Conservation (phyloP, 495 filamentous ascomycete genomes). For the Glarea lozoyensis region DNA sequence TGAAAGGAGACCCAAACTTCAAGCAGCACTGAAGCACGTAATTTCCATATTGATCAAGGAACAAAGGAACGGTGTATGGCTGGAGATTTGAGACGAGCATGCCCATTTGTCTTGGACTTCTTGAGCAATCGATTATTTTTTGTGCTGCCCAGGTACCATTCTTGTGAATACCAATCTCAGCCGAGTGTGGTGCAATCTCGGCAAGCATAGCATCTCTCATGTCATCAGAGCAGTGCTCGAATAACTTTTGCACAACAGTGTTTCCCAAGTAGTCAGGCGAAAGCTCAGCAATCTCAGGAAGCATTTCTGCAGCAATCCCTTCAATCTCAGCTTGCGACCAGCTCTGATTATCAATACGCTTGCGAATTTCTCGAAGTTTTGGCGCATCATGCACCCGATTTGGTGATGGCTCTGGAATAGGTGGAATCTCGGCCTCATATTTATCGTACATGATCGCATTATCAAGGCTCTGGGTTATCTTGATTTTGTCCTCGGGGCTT, state of each 20-base stretch:
- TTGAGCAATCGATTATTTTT: conserved; percentile 96
- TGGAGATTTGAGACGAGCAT: conserved; percentile 76
- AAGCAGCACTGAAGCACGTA: conserved; percentile 96
- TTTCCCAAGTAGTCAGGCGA: conserved; percentile 95
- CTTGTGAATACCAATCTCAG: conserved; percentile 96
- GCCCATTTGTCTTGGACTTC: conserved; percentile 73
- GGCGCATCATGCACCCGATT: conserved; percentile 90
- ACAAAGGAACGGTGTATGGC: conserved; percentile 78
- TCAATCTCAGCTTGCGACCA: conserved; percentile 83
- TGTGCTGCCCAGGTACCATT: conserved; percentile 99
- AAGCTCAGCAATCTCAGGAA: conserved; percentile 91
- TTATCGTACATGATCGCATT: conserved; percentile 62
- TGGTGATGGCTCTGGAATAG: conserved; percentile 81
- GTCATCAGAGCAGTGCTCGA: conserved; percentile 87
- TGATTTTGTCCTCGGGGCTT: conserved; percentile 63
- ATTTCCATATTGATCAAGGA: conserved; percentile 97
- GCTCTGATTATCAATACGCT: conserved; percentile 91
- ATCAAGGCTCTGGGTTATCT: conserved; percentile 67
- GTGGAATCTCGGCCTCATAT: conserved; percentile 78
- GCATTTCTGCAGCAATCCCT: conserved; percentile 82
- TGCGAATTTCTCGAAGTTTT: conserved; percentile 90
- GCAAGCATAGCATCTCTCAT: conserved; percentile 86
- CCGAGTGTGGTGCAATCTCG: conserved; percentile 83
- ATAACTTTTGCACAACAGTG: conserved; percentile 98
- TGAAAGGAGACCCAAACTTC: conserved; percentile 79